Base-by-base conservation (phyloP, 768 basidiomycete species). In the Rhodocollybia butyracea region DNA sequence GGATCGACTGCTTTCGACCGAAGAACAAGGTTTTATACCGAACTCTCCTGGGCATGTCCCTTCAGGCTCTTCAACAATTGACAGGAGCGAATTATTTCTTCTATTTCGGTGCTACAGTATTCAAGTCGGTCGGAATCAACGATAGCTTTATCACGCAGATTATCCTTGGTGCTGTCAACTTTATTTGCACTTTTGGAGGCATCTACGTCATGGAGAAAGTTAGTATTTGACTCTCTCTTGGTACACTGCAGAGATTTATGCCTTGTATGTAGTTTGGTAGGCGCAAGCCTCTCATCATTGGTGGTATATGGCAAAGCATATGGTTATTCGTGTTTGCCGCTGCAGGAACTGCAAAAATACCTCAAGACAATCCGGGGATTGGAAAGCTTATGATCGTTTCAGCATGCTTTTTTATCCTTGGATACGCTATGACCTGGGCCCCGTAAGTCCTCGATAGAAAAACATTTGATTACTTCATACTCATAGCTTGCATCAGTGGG, bases 301-400 rank as follows among this genome's bases (percentile, higher is more conserved):
- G 87, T 19, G 87, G 85, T 8, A 53, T 86, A 5, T 89, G 88
- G 88, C 87, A 89, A 60, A 75, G 80, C 0, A 64, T 68, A 2
- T 89, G 86, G 87, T 73, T 89, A 21, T 85, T 88, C 66, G 81
- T 88, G 41, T 89, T 86, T 64, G 86, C 86, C 2, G 76, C 84
- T 13, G 88, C 86, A 1, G 88, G 86, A 8, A 88, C 85, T 5
- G 83, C 81, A 0, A 76, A 77, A 57, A 72, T 82, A 59, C 86
- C 86, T 3, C 61, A 63, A 51, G 64, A 58, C 3, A 72, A 84
- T 64, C 59, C 73, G 38, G 64, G 59, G 11, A 81, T 86, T 48
- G 86, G 86, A 45, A 79, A 78, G 61, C 68, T 85, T 43, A 81
- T 85, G 81, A 85, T 86, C 53, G 79, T 87, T 61, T 75, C 79